A percentile compares a stretch with the other conserved stretches of the same genome.
phyloP scores from a whole-genome alignment of 345 rosid species.

The Aquilaria sinensis region DNA sequence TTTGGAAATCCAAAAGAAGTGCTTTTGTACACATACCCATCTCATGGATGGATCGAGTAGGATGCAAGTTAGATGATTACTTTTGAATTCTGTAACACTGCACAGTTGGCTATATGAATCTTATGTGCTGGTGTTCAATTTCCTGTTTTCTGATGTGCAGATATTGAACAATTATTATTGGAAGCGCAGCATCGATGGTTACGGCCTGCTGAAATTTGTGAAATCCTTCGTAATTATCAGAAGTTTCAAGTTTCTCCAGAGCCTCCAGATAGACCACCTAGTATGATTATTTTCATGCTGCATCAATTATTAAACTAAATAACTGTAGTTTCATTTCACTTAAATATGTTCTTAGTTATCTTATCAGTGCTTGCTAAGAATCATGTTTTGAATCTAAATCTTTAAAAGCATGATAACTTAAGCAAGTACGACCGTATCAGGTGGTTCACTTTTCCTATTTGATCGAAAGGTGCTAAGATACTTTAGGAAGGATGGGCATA shows the following conservation, averaged over 20 bases:
- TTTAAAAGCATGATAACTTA: not conserved
- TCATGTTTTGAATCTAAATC: not conserved
- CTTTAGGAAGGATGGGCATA: conserved; percentile 91
- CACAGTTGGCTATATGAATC: too few relatives aligned
- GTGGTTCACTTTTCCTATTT: conserved; percentile 94
- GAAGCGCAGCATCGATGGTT: conserved; percentile 95
- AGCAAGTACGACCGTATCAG: conserved; percentile 32
- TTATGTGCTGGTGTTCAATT: not conserved
- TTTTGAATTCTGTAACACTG: too few relatives aligned
- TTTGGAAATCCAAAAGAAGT: too few relatives aligned
- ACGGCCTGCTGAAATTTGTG: conserved; percentile 93
- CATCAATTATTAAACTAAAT: not conserved
- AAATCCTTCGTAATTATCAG: conserved; percentile 73
- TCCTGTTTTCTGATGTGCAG: conserved; percentile 15
- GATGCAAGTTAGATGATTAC: too few relatives aligned
- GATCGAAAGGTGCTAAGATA: conserved; percentile 88
- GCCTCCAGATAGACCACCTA: conserved; percentile 70
- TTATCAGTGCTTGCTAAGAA: not conserved
- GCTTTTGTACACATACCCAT: too few relatives aligned
- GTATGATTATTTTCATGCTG: conserved; percentile 36
- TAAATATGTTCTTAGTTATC: not conserved
- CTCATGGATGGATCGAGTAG: too few relatives aligned
- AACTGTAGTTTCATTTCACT: not conserved
- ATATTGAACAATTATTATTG: conserved; percentile 35
- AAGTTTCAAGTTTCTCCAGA: conserved; percentile 74